Evolutionary conservation across 2,329 filamentous ascomycete species (phyloP).

Genomic region (Fusarium kyushuense): DNA sequence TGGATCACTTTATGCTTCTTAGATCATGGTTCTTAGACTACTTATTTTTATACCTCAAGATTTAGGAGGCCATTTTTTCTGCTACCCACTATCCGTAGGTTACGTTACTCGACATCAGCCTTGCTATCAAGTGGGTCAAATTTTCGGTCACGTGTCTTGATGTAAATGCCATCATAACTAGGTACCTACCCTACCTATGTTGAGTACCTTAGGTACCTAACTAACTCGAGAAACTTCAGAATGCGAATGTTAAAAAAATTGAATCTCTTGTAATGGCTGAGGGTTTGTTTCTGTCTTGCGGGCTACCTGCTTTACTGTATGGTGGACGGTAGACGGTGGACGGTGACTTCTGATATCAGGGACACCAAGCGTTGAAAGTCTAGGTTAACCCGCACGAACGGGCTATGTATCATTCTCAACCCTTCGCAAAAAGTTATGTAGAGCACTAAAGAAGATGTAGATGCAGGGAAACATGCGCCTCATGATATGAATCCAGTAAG

Average conservation of each 20-base stretch:
- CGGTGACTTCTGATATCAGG: neutral
- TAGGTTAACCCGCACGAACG: neutral
- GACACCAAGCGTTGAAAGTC: neutral
- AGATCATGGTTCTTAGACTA: too few species aligned
- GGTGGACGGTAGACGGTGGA: too few species aligned
- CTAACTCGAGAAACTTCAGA: neutral
- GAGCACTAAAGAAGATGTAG: neutral
- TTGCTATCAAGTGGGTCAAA: constrained; percentile 12
- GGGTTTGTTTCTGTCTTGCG: neutral
- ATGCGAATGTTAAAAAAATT: too few species aligned
- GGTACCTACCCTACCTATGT: too few species aligned
- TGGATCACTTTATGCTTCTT: too few species aligned
- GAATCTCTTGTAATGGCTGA: neutral
- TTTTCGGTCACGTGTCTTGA: neutral
- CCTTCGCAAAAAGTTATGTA: neutral
- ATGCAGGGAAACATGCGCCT: neutral
- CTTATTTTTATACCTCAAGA: too few species aligned
- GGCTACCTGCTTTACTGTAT: neutral
- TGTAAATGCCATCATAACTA: neutral
- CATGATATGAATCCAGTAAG: neutral
- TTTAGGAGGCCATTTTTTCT: too few species aligned
- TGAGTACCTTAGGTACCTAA: neutral
- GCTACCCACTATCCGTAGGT: too few species aligned
- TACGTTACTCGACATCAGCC: constrained; percentile 34
- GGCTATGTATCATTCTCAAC: neutral